Conservation (phyloP, 768 basidiomycete genomes). For the Guyanaporus albipodus region DNA sequence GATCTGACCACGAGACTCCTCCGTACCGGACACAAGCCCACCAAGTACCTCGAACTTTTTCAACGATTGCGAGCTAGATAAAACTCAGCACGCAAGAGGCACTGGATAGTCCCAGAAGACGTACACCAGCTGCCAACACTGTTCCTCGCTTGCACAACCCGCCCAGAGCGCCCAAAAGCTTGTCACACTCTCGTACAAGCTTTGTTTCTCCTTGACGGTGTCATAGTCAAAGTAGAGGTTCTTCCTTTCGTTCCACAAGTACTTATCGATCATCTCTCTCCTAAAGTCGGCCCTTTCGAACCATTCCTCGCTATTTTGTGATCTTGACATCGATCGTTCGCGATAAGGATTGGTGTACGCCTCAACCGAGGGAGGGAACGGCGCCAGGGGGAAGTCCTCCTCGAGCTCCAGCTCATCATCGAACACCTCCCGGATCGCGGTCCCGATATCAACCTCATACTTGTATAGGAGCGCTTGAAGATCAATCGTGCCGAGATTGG, state of each 20-base stretch:
- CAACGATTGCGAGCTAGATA: slow-evolving; percentile 69
- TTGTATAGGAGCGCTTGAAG: slow-evolving; percentile 95
- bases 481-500: slow-evolving; percentile 95
- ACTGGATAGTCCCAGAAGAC: slow-evolving; percentile 31
- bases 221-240: slow-evolving; percentile 96
- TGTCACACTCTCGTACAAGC: slow-evolving; percentile 95
- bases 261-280: slow-evolving; percentile 81
- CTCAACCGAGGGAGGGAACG: slow-evolving; percentile 83
- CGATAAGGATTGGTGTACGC: slow-evolving; percentile 60
- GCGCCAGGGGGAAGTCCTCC: slow-evolving; percentile 85
- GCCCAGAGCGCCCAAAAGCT: slow-evolving; percentile 97
- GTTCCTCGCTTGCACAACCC: slow-evolving; percentile 94
- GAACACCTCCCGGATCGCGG: slow-evolving; percentile 93
- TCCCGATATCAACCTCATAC: slow-evolving; percentile 98
- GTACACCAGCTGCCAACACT: slow-evolving; percentile 90
- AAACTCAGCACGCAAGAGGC: slow-evolving; percentile 14
- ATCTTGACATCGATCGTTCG: slow-evolving; percentile 53
- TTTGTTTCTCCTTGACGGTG: slow-evolving; percentile 85
- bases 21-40: slow-evolving; percentile 93
- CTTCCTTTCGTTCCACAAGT: slow-evolving; percentile 97
- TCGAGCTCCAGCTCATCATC: slow-evolving; percentile 89
- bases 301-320: slow-evolving; percentile 87
- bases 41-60: slow-evolving; percentile 96
- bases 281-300: slow-evolving; percentile 84
- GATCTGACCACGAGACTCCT: slow-evolving; percentile 93